A percentile compares a stretch with the other conserved stretches of the same genome.
These are phyloP conservation scores for Suillus plorans DNA, from an alignment of 768 basidiomycete genomes.

Conservation along the genomic window DNA sequence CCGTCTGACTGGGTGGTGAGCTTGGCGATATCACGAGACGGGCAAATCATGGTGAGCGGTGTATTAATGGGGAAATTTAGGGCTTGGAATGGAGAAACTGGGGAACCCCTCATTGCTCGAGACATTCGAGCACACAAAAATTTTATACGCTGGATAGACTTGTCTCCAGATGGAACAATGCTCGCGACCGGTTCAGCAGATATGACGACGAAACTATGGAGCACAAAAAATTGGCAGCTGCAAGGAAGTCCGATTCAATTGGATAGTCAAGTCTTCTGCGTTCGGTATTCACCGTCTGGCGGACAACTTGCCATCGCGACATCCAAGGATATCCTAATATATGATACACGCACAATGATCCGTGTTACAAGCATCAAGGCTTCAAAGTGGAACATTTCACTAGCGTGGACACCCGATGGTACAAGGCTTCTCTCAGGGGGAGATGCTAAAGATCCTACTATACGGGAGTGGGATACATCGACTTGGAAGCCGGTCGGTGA, in stretches of 20 bases:
- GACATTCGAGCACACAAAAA: neutral
- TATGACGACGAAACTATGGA: neutral
- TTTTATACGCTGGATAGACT: neutral
- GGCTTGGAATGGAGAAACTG: neutral
- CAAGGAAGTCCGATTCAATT: neutral
- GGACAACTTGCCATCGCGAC: slow-evolving; percentile 1
- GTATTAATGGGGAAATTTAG: neutral
- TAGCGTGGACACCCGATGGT: neutral
- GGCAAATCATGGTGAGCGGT: neutral
- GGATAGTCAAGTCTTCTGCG: neutral
- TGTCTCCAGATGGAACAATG: neutral
- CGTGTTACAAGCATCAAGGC: neutral
- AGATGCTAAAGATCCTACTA: neutral
- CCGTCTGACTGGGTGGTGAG: too few relatives aligned
- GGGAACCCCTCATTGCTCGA: neutral
- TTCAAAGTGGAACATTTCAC: neutral
- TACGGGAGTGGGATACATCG: neutral
- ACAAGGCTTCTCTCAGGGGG: neutral
- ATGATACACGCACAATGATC: neutral
- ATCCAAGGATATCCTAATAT: neutral
- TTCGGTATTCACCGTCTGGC: neutral
- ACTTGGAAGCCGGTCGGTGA: neutral
- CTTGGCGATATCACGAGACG: neutral
- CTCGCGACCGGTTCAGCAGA: neutral
- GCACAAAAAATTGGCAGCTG: neutral